Evolutionary conservation across 2,329 filamentous ascomycete genomes (phyloP), one percentile per base, ranked within the genome.

Genomic region (Ophiostoma ulmi): DNA sequence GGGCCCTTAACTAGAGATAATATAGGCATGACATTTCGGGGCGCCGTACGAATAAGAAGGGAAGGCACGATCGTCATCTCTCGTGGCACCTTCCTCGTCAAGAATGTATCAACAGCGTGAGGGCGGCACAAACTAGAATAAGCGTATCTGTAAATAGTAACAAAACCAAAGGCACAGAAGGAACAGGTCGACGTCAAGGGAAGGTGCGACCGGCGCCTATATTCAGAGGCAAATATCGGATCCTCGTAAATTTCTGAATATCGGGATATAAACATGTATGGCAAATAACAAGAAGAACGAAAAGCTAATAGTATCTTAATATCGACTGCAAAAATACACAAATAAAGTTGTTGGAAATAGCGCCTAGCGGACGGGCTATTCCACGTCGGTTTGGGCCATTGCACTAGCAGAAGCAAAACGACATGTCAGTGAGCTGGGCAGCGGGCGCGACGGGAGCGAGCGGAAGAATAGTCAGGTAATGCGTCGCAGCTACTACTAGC

Each of bases 371-470:
- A 10, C 63, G 63, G 63, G 63, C 63, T 65, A 41, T 65, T 65
- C 63, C 36, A n/a, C 36, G 63, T 38, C 17, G 63, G 35, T 65
- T 65, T 65, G 35, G 36, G 17, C 20, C 36, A 39, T 39, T 65
- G 63, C 63, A 65, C 63, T 65, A 67, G 38, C 26, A 64, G 14
- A 20, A 38, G 31, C 65, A 67, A 67, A 67, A 67, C 65, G 65
- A 67, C 65, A n/a, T 67, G 65, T 67, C 65, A 67, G 22, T 35
- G 65, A 17, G 65, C 22, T 39, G 65, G 36, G 36, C 39, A 67
- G 65, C 65, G 65, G 64, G 65, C 65, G 65, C 65, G 65, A 67
- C 65, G 38, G 65, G 38, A 41, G 65, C 11, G 22, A 48, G 65
- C 65, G 65, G 65, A 48, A 67, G 20, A 65, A 65, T 65, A 65